phyloP scores from a whole-genome alignment of 768 basidiomycete species.

The Gelatoporia subvermispora region DNA sequence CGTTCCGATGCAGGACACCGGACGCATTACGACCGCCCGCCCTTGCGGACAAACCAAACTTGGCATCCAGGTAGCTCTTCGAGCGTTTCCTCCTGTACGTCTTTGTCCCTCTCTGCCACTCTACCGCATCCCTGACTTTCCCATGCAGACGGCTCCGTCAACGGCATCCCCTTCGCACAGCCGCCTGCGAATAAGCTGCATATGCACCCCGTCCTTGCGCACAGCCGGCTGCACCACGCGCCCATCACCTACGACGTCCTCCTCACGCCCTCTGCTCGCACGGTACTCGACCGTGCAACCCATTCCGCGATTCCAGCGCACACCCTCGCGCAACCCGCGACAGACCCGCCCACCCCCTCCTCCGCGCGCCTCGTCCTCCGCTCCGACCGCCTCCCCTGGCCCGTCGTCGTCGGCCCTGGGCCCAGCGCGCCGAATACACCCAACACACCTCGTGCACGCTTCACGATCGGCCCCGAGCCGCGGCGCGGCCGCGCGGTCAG shows the following conservation, averaged over 20 bases:
- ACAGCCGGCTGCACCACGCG: conserved; percentile 49
- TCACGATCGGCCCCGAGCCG: conserved; percentile 25
- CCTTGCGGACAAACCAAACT: conserved; percentile 41
- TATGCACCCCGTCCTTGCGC: conserved; percentile 63
- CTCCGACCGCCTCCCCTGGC: conserved; percentile 59
- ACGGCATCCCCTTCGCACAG: conserved; percentile 17
- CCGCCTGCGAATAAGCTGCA: conserved; percentile 34
- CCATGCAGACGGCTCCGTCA: conserved; percentile 20
- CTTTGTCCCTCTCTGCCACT: not conserved
- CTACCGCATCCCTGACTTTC: conserved; percentile 1
- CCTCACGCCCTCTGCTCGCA: conserved; percentile 52
- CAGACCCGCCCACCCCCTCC: conserved; percentile 50
- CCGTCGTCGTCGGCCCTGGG: conserved; percentile 42
- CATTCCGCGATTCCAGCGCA: conserved; percentile 49
- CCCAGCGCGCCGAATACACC: conserved; percentile 1
- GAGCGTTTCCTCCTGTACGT: conserved; percentile 16
- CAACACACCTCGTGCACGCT: conserved; percentile 14
- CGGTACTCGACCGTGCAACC: conserved; percentile 51
- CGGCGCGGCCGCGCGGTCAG: conserved; percentile 15
- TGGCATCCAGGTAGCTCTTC: conserved; percentile 38
- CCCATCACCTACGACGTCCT: conserved; percentile 60
- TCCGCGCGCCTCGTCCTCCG: conserved; percentile 45
- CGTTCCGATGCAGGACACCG: conserved; percentile 35
- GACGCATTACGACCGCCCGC: conserved; percentile 36
- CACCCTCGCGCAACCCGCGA: conserved; percentile 59